Percentiles rank a stretch among this genome's conserved stretches.
These are phyloP conservation scores for Solanum lycopersicoides DNA, from an alignment of 257 asterid genomes.

Conservation along the genomic window DNA sequence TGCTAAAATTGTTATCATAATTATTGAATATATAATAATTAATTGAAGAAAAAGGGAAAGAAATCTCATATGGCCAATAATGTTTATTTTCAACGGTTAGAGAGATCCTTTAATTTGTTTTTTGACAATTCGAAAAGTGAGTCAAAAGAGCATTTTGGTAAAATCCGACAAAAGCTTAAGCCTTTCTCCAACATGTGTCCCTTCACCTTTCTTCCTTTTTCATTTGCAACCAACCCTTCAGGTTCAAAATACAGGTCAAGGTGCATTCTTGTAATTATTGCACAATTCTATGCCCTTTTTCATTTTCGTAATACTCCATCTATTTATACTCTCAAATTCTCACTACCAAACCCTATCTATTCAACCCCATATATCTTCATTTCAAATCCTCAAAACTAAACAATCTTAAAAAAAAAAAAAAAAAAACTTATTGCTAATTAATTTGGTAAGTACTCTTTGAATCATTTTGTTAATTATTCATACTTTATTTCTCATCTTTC, in stretches of 20 bases:
- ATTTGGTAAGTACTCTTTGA: background rate
- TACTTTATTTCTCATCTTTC: background rate
- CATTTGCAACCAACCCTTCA: constrained; percentile 29
- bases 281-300: background rate
- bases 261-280: constrained; percentile 15
- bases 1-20: background rate
- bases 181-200: constrained; percentile 48
- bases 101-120: constrained; percentile 11
- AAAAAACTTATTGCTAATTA: background rate
- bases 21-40: constrained; percentile 7
- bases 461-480: background rate
- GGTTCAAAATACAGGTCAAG: constrained; percentile 26
- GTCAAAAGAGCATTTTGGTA: constrained; percentile 82
- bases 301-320: background rate
- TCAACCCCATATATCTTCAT: background rate
- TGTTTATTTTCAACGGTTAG: constrained; percentile 31
- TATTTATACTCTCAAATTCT: constrained; percentile 11
- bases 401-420: background rate
- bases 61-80: constrained; percentile 20
- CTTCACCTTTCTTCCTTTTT: constrained; percentile 22
- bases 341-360: background rate
- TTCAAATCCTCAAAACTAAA: background rate
- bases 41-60: constrained; percentile 15
- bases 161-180: constrained; percentile 56
- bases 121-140: constrained; percentile 33